These are phyloP conservation scores for Oryza glaberrima DNA, from an alignment of 176 grass and related monocot species.

Conservation along the genomic window DNA sequence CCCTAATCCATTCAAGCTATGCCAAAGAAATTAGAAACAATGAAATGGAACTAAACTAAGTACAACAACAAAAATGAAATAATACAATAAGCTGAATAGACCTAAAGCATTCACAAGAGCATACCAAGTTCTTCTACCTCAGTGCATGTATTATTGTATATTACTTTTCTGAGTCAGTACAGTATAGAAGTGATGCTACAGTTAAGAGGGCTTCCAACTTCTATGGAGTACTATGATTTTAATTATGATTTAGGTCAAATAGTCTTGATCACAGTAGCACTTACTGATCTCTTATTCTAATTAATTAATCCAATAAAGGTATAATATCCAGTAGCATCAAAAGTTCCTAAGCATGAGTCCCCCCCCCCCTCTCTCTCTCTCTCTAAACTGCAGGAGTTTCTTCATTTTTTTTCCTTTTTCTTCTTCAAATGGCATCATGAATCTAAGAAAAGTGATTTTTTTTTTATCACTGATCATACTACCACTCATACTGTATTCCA, in stretches of 20 bases:
- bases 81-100: background rate
- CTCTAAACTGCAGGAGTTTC: background rate
- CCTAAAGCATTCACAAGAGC: conserved; percentile 10
- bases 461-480: background rate
- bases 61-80: background rate
- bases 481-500: background rate
- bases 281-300: background rate
- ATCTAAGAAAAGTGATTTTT: conserved; percentile 1
- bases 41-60: conserved; percentile 8
- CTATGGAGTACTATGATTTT: conserved; percentile 2
- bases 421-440: background rate
- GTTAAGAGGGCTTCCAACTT: background rate
- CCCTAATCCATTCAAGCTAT: background rate
- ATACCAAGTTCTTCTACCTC: background rate
- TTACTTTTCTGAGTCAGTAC: background rate
- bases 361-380: background rate
- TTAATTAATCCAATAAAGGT: conserved; percentile 9
- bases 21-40: background rate
- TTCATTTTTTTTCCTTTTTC: background rate
- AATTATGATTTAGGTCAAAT: conserved; percentile 5
- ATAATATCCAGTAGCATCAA: conserved; percentile 1
- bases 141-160: background rate
- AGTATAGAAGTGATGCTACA: background rate
- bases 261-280: conserved; percentile 12
- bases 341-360: background rate